Base-by-base conservation (phyloP, 225 moss, liverwort and hornwort genomes). In the Sphagnum contortum region DNA sequence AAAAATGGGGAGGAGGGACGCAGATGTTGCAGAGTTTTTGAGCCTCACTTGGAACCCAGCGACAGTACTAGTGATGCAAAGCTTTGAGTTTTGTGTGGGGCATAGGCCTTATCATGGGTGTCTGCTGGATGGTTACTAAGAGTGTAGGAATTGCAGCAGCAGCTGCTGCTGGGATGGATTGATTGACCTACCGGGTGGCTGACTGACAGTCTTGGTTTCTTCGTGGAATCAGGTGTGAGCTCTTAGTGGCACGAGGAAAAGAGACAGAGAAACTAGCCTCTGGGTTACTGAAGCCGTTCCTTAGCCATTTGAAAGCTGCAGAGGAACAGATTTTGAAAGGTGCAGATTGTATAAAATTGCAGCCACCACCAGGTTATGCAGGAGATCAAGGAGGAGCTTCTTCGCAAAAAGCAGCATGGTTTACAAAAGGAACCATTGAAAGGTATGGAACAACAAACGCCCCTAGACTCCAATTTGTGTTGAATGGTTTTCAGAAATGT, bases 401-500 rank as follows among this genome's bases (percentile, higher is more conserved):
- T 29, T 29, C 1, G 29, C 29, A 29, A 1, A 29, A 29, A 29
- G 29, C 87, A 46, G 85, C 86, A 55, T 96, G 95, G 95, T 96
- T 96, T 63, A 92, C 92, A 4, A 96, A 96, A 69, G 92, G 95
- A 50, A 96, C 95, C 63, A 86, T 96, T 67, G 92, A 96, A 81
- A 90, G 95, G 95, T 96, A 52, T 49, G 69, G 45, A 47, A 53
- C 6, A 53, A 12, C 4, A 0, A 58, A 6, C 58, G 8, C n/a
- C 58, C 29, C 29, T 29, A 29, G 29, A 29, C 29, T 29, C 29
- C 29, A 29, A 1, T 29, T 29, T 29, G 29, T 29, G 29, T 29
- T 29, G 29, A 29, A 29, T 29, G 29, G 29, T 29, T 29, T 29
- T 29, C 29, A 29, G 29, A 29, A 29, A 29, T 29, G 29, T 29